Percentiles rank a stretch among this genome's conserved stretches.
These are phyloP conservation scores for Starmerella etchellsii DNA, from an alignment of 805 yeast species.

Conservation along the genomic window DNA sequence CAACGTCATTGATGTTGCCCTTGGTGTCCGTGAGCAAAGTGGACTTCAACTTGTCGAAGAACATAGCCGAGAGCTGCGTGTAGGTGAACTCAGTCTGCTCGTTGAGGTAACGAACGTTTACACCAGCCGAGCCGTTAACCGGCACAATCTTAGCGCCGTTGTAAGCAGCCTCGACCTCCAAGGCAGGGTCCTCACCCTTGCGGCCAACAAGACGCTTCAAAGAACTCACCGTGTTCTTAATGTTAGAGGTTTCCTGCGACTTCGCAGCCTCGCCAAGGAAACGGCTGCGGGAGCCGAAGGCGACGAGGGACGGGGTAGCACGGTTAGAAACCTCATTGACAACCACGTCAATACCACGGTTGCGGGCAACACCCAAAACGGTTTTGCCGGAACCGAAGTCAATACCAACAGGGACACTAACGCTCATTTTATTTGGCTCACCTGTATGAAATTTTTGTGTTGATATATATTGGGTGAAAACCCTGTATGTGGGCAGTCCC, in stretches of 20 bases:
- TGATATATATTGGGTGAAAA: background rate
- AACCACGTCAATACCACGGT: constrained; percentile 95
- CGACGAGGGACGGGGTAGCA: constrained; percentile 83
- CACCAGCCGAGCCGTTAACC: constrained; percentile 61
- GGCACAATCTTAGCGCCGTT: constrained; percentile 61
- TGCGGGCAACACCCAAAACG: constrained; percentile 85
- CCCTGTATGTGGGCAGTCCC: background rate
- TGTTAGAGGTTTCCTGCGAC: constrained; percentile 90
- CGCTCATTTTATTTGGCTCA: constrained; percentile 16
- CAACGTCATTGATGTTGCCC: constrained; percentile 70
- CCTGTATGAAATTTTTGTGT: background rate
- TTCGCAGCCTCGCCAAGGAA: constrained; percentile 91
- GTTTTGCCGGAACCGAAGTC: constrained; percentile 94
- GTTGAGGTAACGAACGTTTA: constrained; percentile 74
- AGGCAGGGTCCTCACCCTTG: constrained; percentile 59
- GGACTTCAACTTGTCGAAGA: constrained; percentile 75
- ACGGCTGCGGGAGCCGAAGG: constrained; percentile 82
- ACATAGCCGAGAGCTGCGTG: constrained; percentile 90
- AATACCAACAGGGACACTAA: constrained; percentile 53
- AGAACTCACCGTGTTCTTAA: constrained; percentile 92
- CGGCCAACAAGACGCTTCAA: constrained; percentile 87
- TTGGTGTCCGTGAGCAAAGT: constrained; percentile 73
- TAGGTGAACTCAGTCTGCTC: constrained; percentile 68
- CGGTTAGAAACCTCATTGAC: constrained; percentile 98
- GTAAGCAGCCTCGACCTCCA: constrained; percentile 58